A percentile compares a stretch with the other conserved stretches of the same genome.
Conservation (phyloP, 2,329 filamentous ascomycete species). For the Arachnopeziza araneosa region DNA sequence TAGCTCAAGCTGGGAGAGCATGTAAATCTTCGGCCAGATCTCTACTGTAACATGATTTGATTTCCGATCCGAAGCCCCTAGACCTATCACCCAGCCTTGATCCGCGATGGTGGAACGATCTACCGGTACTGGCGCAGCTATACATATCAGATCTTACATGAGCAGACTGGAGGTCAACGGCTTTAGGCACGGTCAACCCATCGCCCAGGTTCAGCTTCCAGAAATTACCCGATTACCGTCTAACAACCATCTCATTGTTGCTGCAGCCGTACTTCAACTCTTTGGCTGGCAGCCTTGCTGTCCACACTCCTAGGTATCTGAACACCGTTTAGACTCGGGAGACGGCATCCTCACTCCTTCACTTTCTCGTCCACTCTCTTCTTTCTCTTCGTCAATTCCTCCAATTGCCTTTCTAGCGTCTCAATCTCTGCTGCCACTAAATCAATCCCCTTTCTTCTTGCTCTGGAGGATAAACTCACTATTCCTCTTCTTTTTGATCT, state of each 20-base stretch:
- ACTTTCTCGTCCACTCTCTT: not conserved
- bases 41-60: too few species aligned
- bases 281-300: not conserved
- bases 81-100: too few species aligned
- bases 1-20: too few species aligned
- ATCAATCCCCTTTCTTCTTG: not conserved
- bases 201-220: not conserved
- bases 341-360: not conserved
- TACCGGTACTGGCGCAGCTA: too few species aligned
- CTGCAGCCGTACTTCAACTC: not conserved
- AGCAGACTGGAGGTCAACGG: too few species aligned
- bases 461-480: slow-evolving; percentile 3
- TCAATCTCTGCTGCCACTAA: not conserved
- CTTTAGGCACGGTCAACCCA: not conserved
- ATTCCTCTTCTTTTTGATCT: slow-evolving; percentile 52
- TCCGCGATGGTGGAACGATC: too few species aligned
- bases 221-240: not conserved
- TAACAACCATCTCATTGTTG: not conserved
- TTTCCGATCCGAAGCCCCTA: too few species aligned
- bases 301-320: not conserved
- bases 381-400: not conserved
- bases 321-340: not conserved
- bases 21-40: too few species aligned
- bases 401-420: not conserved
- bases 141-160: too few species aligned